Evolutionary conservation across 768 basidiomycete genomes (phyloP), one percentile per base, ranked within the genome.

Genomic region (Tylopilus rubrobrunneus): DNA sequence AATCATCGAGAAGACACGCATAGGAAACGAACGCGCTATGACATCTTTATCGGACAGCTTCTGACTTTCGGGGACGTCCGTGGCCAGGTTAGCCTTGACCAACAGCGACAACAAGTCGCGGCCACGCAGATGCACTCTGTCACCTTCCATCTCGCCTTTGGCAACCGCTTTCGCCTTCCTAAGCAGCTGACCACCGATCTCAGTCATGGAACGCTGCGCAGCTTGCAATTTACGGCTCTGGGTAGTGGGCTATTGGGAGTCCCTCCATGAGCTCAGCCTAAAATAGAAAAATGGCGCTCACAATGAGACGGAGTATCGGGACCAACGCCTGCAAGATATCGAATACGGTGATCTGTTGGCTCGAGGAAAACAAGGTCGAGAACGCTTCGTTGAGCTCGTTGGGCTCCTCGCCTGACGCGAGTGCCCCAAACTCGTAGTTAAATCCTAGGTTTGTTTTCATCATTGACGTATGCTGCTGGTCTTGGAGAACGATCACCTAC

Each of bases 11-110:
- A n/a, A n/a, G n/a, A n/a, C n/a, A n/a, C n/a, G n/a, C n/a, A 3
- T 10, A 14, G 25, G 23, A 23, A n/a, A 62, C 81, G 53, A 58
- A 85, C 77, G 80, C 7, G 73, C 72, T 2, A 85, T 54, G 15
- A 89, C 82, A 55, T 88, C 86, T 28, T 76, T 75, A 51, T 89
- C 86, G 0, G 76, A 76, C 69, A 89, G 69, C 36, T 71, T 71
- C 62, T 85, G 83, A 43, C 59, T 71, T 7, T 78, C 77, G 0
- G 79, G 77, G 5, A 84, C 58, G 61, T 88, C 83, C 1, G 76
- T 78, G 0, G 82, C 78, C 71, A 84, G 78, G 62, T 88, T 89
- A 4, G 86, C 85, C 54, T 50, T 57, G 19, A 57, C 54, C 7
- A 57, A 37, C 10, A 57, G 4, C 7, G 57, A 59, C 10, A 88